A percentile compares a stretch with the other conserved stretches of the same genome.
Evolutionary conservation across 306 rosid species (phyloP).

Genomic region (Medicago arabica): DNA sequence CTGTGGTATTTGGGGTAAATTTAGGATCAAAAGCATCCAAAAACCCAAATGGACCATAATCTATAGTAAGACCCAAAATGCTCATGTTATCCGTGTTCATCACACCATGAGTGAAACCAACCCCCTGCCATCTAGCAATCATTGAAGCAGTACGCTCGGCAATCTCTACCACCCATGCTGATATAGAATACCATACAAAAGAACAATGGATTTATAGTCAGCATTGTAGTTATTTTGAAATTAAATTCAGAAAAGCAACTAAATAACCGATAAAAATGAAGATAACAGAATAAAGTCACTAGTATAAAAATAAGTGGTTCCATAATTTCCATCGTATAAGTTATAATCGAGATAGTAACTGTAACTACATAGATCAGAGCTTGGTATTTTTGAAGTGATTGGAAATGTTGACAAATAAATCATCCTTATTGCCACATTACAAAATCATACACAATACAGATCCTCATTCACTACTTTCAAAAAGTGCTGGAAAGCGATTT

Average conservation of each 20-base stretch:
- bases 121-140: constrained; percentile 97
- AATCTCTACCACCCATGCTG: constrained; percentile 95
- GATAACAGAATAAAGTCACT: neutral
- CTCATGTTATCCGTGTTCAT: constrained; percentile 99
- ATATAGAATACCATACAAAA: constrained; percentile 38
- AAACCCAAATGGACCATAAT: constrained; percentile 98
- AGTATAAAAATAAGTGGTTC: neutral
- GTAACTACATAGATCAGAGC: neutral
- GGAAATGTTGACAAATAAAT: neutral
- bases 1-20: constrained; percentile 93
- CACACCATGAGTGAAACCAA: constrained; percentile 98
- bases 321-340: neutral
- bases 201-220: constrained; percentile 25
- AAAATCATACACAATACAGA: neutral
- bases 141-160: constrained; percentile 95
- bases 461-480: neutral
- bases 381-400: neutral
- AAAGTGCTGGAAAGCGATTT: neutral
- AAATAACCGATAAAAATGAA: neutral
- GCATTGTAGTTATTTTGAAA: constrained; percentile 14
- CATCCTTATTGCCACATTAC: neutral
- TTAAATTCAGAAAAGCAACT: neutral
- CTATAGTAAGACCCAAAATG: constrained; percentile 95
- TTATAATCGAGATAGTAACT: neutral
- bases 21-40: constrained; percentile 99